phyloP scores from a whole-genome alignment of 331 rosid species.

The Acacia pycnantha region DNA sequence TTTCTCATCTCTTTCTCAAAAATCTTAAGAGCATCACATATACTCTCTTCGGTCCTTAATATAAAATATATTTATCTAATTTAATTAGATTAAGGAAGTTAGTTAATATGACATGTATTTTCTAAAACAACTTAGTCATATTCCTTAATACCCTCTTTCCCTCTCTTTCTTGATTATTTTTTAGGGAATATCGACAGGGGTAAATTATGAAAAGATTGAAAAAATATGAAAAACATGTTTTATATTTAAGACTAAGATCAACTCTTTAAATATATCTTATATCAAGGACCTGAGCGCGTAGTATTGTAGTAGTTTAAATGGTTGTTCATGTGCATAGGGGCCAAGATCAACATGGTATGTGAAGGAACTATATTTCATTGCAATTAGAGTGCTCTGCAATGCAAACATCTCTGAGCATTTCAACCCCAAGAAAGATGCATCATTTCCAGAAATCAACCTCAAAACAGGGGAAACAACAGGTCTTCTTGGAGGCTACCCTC shows the following conservation, averaged over 20 bases:
- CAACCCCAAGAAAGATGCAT: conserved; percentile 68
- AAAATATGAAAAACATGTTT: too few species aligned
- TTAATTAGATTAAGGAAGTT: too few species aligned
- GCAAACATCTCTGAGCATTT: conserved; percentile 59
- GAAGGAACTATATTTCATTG: conserved; percentile 45
- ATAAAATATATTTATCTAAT: too few species aligned
- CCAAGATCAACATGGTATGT: conserved; percentile 69
- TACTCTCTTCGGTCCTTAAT: too few species aligned
- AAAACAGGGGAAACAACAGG: conserved; percentile 39
- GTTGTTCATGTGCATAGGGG: conserved; percentile 35
- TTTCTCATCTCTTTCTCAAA: background rate
- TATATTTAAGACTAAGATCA: too few species aligned
- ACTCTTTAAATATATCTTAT: too few species aligned
- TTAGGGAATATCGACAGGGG: too few species aligned
- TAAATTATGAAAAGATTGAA: too few species aligned
- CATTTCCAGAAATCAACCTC: conserved; percentile 61
- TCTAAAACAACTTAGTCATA: too few species aligned
- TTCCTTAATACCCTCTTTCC: too few species aligned
- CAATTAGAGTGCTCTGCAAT: conserved; percentile 59
- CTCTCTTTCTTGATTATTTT: too few species aligned
- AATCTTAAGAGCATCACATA: background rate
- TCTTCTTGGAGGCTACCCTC: conserved; percentile 39
- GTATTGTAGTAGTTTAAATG: background rate
- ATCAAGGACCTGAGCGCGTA: fast-evolving
- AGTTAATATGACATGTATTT: too few species aligned